These are phyloP conservation scores for Camelina neglecta DNA, from an alignment of 345 rosid genomes.

Conservation along the genomic window DNA sequence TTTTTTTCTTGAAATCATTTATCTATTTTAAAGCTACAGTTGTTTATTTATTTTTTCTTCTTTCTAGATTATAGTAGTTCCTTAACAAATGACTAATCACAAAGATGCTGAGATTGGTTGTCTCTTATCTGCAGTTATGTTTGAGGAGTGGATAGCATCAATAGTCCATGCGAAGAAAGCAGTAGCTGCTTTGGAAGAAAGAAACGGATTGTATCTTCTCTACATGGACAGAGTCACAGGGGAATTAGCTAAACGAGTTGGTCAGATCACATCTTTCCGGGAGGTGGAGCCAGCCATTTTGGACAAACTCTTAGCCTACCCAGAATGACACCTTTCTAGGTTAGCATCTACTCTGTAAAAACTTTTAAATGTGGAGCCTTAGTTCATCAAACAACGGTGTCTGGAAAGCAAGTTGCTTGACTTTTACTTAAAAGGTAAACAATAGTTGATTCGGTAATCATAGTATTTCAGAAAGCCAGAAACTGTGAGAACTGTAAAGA, in stretches of 20 bases:
- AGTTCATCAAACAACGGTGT: slow-evolving; percentile 22
- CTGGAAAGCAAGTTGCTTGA: slow-evolving; percentile 32
- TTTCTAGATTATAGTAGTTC: too few species aligned
- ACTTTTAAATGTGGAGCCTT: background rate
- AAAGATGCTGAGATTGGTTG: slow-evolving; percentile 15
- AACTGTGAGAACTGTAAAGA: background rate
- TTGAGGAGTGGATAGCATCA: slow-evolving; percentile 78
- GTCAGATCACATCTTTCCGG: slow-evolving; percentile 54
- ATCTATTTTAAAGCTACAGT: too few species aligned
- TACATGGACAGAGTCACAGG: slow-evolving; percentile 85
- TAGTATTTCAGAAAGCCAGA: background rate
- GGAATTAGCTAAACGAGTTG: slow-evolving; percentile 62
- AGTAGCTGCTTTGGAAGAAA: slow-evolving; percentile 64
- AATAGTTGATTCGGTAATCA: slow-evolving; percentile 27
- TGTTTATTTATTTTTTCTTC: too few species aligned
- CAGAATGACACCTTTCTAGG: slow-evolving; percentile 34
- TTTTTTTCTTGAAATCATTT: background rate
- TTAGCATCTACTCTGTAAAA: slow-evolving; percentile 18
- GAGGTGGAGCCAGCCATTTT: slow-evolving; percentile 60
- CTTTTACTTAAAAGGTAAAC: background rate
- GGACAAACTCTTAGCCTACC: slow-evolving; percentile 42
- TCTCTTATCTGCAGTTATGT: slow-evolving; percentile 56
- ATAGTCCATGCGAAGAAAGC: slow-evolving; percentile 70
- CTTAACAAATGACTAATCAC: too few species aligned
- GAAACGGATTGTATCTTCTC: slow-evolving; percentile 70